These are phyloP conservation scores for Hymenoscyphus scutula DNA, from an alignment of 2,329 filamentous ascomycete genomes.

Conservation along the genomic window DNA sequence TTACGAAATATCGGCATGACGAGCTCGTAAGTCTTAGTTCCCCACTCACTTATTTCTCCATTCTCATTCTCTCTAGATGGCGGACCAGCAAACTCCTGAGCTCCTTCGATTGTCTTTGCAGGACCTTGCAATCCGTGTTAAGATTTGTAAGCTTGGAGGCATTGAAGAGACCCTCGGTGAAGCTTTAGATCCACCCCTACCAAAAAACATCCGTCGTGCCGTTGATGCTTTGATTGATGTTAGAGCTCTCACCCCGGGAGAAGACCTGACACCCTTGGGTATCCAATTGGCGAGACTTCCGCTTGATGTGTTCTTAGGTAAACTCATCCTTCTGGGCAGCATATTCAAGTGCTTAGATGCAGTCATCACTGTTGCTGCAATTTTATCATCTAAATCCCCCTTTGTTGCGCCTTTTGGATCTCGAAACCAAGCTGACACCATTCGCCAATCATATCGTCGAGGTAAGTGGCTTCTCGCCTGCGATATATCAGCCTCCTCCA, in stretches of 20 bases:
- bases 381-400: slow-evolving; percentile 90
- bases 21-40: slow-evolving; percentile 43
- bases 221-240: slow-evolving; percentile 94
- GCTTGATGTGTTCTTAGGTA: slow-evolving; percentile 90
- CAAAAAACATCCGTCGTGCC: slow-evolving; percentile 89
- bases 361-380: slow-evolving; percentile 85
- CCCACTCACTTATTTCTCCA: not conserved
- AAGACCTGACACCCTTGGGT: slow-evolving; percentile 85
- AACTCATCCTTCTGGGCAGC: slow-evolving; percentile 81
- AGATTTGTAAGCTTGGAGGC: slow-evolving; percentile 92
- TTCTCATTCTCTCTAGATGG: slow-evolving; percentile 49
- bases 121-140: slow-evolving; percentile 91
- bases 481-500: not conserved
- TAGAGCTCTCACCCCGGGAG: slow-evolving; percentile 74
- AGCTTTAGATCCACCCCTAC: slow-evolving; percentile 84
- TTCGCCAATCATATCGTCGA: slow-evolving; percentile 74
- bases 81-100: slow-evolving; percentile 92
- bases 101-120: slow-evolving; percentile 93
- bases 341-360: slow-evolving; percentile 92
- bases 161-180: slow-evolving; percentile 87
- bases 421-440: slow-evolving; percentile 75
- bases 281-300: slow-evolving; percentile 84
- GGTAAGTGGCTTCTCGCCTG: slow-evolving; percentile 39
- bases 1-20: slow-evolving; percentile 87
- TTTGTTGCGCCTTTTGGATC: slow-evolving; percentile 86